A percentile compares a stretch with the other conserved stretches of the same genome.
These are phyloP conservation scores for Fusarium nematophilum DNA, from an alignment of 2,329 filamentous ascomycete genomes.

Conservation along the genomic window DNA sequence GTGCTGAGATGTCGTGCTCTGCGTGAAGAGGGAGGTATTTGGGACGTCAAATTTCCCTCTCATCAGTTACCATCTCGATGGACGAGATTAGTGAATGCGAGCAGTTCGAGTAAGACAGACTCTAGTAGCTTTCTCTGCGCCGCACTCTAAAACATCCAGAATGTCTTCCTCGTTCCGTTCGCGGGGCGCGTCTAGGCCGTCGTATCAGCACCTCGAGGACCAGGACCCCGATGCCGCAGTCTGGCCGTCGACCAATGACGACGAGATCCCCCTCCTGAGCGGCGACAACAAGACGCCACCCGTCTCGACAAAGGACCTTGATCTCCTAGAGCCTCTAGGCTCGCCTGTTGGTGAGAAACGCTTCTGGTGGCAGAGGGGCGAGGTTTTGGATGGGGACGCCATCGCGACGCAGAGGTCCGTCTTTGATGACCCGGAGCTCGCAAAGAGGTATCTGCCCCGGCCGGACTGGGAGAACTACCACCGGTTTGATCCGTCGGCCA, in stretches of 20 bases:
- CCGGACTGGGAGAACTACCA: constrained; percentile 56
- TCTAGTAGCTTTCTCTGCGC: too few species aligned
- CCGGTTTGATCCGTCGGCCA: constrained; percentile 58
- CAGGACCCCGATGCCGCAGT: neutral
- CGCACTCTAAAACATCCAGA: neutral
- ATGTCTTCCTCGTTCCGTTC: constrained; percentile 1
- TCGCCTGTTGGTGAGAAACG: neutral
- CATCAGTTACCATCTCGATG: too few species aligned
- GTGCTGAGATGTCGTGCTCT: neutral
- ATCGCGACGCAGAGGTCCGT: constrained; percentile 57
- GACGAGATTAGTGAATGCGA: neutral
- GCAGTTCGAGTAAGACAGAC: neutral
- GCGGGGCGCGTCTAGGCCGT: neutral
- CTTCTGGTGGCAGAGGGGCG: constrained; percentile 1
- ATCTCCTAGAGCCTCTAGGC: neutral
- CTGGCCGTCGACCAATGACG: constrained; percentile 1
- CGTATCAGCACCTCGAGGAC: neutral
- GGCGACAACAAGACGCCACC: neutral
- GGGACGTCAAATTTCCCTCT: neutral
- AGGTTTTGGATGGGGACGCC: constrained; percentile 7
- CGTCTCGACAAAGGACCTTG: neutral
- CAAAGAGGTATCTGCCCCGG: constrained; percentile 48
- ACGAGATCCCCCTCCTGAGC: constrained; percentile 7
- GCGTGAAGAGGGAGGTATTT: neutral
- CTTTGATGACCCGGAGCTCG: constrained; percentile 56